Conservation (phyloP, 805 yeast species). For the Lachancea fermentati region DNA sequence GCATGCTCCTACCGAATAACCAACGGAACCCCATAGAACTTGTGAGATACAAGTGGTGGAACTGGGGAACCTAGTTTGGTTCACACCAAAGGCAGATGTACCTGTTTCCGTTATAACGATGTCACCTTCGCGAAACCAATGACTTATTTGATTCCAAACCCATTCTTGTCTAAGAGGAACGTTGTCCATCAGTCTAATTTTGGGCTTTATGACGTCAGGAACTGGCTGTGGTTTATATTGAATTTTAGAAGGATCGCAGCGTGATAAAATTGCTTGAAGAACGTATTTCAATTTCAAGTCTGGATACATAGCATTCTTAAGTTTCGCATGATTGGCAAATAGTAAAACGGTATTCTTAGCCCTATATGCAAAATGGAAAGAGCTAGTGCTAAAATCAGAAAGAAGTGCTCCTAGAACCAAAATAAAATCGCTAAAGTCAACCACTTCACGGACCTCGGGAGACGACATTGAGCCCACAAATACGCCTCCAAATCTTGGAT, state of each 20-base stretch:
- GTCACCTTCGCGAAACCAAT: constrained; percentile 52
- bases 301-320: constrained; percentile 46
- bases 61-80: constrained; percentile 51
- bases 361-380: constrained; percentile 47
- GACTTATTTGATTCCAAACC: constrained; percentile 47
- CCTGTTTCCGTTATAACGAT: constrained; percentile 60
- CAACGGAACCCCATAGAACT: constrained; percentile 62
- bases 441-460: constrained; percentile 41
- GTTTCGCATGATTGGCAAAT: constrained; percentile 50
- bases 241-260: constrained; percentile 29
- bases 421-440: constrained; percentile 53
- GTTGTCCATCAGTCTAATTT: constrained; percentile 16
- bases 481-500: constrained; percentile 53
- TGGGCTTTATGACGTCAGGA: constrained; percentile 25
- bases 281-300: constrained; percentile 48
- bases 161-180: constrained; percentile 36
- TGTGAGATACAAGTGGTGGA: constrained; percentile 51
- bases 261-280: constrained; percentile 23
- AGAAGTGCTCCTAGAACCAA: constrained; percentile 56
- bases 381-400: constrained; percentile 56
- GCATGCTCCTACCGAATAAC: constrained; percentile 59
- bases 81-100: constrained; percentile 57
- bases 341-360: constrained; percentile 51
- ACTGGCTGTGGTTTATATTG: constrained; percentile 10
- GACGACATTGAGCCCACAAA: constrained; percentile 54